Evolutionary conservation across 108 stramenopile genomes (phyloP), one percentile per base, ranked within the genome.

Genomic region (Epithemia pelagica): DNA sequence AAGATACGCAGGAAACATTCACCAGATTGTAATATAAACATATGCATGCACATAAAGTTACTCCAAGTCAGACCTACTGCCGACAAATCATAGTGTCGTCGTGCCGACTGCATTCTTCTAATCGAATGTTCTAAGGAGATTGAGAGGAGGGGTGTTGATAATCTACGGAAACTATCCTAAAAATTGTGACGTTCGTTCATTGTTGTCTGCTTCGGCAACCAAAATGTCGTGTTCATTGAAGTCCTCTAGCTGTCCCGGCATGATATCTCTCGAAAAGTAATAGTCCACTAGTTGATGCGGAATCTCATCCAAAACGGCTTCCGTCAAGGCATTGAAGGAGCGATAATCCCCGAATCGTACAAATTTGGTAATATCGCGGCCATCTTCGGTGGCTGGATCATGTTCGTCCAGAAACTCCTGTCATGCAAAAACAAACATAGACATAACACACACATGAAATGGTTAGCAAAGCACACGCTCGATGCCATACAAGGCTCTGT

Each of bases 281-380:
- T 76, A 95, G 57, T 79, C 68, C 1, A 91, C 82, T 26, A 95
- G 77, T 70, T 95, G 94, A 53, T 82, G 81, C 18, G 94, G 94
- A 37, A 95, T 87, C 61, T 95, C 90, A 52, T 85, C 86, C 54
- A 95, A 62, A 5, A 87, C 83, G 26, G 86, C 89, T 53, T 82
- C 74, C 24, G 93, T 87, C 58, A 94, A 69, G 18, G 81, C 75
- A 61, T 77, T 81, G 64, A 78, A 82, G 61, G 75, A 74, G 54
- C 76, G 59, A 59, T 79, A 77, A 37, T 86, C 85, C 52, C 73
- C 75, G 62, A 81, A 85, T 54, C 59, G 56, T 21, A 85, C 84
- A 67, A 85, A 85, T 31, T 78, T 81, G 33, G 77, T 78, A 64
- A 81, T 81, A 56, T 85, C 80, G 1, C 80, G 71, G 26, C 77